Conservation (phyloP, 768 basidiomycete species). For the Mycena galericulata region DNA sequence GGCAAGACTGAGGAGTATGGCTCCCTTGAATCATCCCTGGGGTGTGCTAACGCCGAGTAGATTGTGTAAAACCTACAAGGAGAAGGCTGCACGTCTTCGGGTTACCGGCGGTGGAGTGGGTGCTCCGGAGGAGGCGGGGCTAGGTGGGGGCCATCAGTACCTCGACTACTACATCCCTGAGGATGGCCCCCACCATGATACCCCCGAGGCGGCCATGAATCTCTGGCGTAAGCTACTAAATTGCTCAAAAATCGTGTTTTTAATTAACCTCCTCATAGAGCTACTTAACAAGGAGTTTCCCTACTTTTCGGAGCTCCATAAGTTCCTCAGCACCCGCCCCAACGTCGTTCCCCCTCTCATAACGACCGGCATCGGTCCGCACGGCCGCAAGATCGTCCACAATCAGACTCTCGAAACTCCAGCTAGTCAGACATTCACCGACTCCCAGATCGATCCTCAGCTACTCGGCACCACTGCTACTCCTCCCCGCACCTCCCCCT, state of each 20-base stretch:
- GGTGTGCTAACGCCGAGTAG: no score
- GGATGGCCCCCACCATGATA: constrained; percentile 20
- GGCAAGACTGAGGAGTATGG: neutral
- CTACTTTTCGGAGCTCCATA: constrained; percentile 33
- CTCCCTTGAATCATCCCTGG: no score
- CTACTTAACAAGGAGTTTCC: constrained; percentile 36
- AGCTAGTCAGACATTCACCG: no score
- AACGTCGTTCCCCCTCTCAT: constrained; percentile 42
- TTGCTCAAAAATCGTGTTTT: neutral
- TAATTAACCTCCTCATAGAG: constrained; percentile 10
- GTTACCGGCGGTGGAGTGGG: constrained; percentile 36
- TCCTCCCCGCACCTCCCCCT: no score
- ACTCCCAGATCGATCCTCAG: neutral
- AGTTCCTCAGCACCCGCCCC: constrained; percentile 33
- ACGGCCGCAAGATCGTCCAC: constrained; percentile 34
- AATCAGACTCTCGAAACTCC: no score
- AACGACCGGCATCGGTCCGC: constrained; percentile 43
- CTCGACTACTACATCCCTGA: constrained; percentile 5
- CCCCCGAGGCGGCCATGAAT: constrained; percentile 32
- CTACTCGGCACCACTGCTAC: neutral
- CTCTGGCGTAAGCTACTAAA: constrained; percentile 38
- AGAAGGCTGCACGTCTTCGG: constrained; percentile 30
- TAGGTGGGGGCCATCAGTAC: neutral
- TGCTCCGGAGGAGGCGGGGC: constrained; percentile 11
- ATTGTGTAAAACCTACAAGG: constrained; percentile 5